Evolutionary conservation across 805 yeast genomes (phyloP).

Genomic region (Lachancea nothofagi): DNA sequence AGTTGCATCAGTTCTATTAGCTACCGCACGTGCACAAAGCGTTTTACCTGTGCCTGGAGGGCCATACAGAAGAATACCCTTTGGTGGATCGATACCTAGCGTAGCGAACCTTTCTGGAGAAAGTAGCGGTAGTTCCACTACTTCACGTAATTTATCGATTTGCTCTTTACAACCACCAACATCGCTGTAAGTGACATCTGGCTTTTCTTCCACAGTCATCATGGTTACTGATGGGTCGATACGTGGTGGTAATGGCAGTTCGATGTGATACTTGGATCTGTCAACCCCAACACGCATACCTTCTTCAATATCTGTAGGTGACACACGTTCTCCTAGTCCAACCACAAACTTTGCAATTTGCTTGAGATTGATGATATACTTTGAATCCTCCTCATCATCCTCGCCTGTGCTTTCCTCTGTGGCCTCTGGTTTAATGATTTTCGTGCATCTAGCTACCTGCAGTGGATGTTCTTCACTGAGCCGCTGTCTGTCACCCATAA

Average conservation of each 20-base stretch:
- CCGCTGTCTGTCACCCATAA: conserved; percentile 90
- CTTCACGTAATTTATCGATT: conserved; percentile 93
- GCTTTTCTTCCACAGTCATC: conserved; percentile 99
- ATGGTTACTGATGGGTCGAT: conserved; percentile 97
- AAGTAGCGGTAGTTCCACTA: conserved; percentile 86
- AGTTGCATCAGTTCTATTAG: conserved; percentile 98
- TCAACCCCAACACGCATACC: conserved; percentile 99
- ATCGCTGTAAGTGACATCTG: conserved; percentile 96
- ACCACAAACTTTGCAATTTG: conserved; percentile 98
- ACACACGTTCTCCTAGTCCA: conserved; percentile 90
- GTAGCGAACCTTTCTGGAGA: conserved; percentile 97
- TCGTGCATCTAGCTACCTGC: conserved; percentile 98
- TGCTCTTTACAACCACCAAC: conserved; percentile 99
- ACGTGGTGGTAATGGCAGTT: conserved; percentile 94
- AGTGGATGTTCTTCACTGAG: conserved; percentile 91
- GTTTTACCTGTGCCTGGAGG: conserved; percentile 99
- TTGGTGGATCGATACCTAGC: conserved; percentile 97
- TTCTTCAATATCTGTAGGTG: conserved; percentile 98
- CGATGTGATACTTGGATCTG: conserved; percentile 93
- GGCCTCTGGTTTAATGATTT: conserved; percentile 62
- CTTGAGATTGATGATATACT: conserved; percentile 93
- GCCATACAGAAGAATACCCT: conserved; percentile 92
- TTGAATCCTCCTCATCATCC: conserved; percentile 77
- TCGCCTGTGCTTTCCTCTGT: conserved; percentile 24
- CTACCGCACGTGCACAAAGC: conserved; percentile 97